Base-by-base conservation (phyloP, 1,139 yeast genomes). In the Geotrichum carabidarum region DNA sequence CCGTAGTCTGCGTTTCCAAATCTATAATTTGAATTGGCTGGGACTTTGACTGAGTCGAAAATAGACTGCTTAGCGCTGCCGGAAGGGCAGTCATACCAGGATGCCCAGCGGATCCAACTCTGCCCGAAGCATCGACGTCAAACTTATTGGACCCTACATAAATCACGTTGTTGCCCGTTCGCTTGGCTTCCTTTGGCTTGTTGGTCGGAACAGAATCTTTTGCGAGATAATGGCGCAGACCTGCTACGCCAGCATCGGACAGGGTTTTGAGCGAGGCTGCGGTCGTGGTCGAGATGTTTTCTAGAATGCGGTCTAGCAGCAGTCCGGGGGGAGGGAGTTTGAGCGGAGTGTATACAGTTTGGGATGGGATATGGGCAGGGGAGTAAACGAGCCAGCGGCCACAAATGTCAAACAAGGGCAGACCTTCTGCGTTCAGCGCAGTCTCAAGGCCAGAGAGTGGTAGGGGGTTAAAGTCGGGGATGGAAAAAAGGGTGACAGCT, bases 11-110 rank as follows among this genome's bases (percentile, higher is more conserved):
- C 32, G 75, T 74, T 4, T 69, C 62, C 44, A 83, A 66, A 60
- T 82, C 84, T 38, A 81, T 62, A 12, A 81, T 67, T 56, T 75
- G 65, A 8, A 66, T 55, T 8, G 58, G 47, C 32, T 50, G 53
- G n/a, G 55, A 40, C 17, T 54, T 49, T 35, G 57, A 45, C n/a
- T 58, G 56, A 12, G 55, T 53, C 32, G 55, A 55, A 35, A 62
- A 58, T 32, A 64, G 46, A 12, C 56, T 57, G 32, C 55, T 58
- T 31, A 63, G 44, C 27, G 57, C 55, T 12, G 40, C 46, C 2
- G 56, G 54, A 22, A 53, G 22, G 9, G 53, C 18, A 30, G 54
- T 32, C 17, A 17, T 22, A 22, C 40, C 50, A 17, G 40, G 27
- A 4, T 31, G 7, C 2, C 27, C 32, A 5, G 49, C 34, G 27